Evolutionary conservation across 1,284 basidiomycete genomes (phyloP), one percentile per base, ranked within the genome.

Genomic region (Porodaedalea pini): DNA sequence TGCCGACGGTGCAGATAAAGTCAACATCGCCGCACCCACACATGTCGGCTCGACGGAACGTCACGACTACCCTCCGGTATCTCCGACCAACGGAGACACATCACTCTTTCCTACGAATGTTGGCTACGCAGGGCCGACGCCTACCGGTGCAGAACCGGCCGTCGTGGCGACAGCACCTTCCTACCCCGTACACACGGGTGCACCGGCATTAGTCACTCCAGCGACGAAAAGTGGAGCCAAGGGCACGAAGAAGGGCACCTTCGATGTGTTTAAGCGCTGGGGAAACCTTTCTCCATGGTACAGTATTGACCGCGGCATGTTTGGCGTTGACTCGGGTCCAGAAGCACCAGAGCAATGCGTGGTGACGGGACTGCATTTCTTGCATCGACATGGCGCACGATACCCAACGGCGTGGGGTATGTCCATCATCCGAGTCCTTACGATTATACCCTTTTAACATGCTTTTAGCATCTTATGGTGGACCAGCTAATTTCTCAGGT

Each of bases 221-320:
- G 59, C 48, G 31, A 61, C 48, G 23, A 56, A 60, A 29, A 62
- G 52, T 21, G 66, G 66, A 23, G 39, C 48, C 58, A 68, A 68
- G 48, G 65, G 55, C 21, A 66, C 68, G 45, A 60, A 56, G 58
- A 60, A 59, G 48, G 51, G 23, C 2, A 53, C 65, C 1, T 88
- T 86, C 62, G 80, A 86, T 67, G 66, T 93, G 37, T 83, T 91
- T 70, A 82, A 79, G 65, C 78, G 81, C 48, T 92, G 91, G 89
- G 92, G 92, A 0, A 92, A 92, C 66, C 70, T 94, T 39, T 85
- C 88, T 0, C 92, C 92, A 6, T 92, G 90, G 88, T 91, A 87
- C 69, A 90, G 86, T 57, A 84, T 91, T 44, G 75, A 75, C n/a
- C 75, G 74, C 29, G 80, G 76, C 8, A 74, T 79, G 1, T 94